These are phyloP conservation scores for Macadamia tetraphylla DNA, from an alignment of 164 flowering plant species.

Conservation along the genomic window DNA sequence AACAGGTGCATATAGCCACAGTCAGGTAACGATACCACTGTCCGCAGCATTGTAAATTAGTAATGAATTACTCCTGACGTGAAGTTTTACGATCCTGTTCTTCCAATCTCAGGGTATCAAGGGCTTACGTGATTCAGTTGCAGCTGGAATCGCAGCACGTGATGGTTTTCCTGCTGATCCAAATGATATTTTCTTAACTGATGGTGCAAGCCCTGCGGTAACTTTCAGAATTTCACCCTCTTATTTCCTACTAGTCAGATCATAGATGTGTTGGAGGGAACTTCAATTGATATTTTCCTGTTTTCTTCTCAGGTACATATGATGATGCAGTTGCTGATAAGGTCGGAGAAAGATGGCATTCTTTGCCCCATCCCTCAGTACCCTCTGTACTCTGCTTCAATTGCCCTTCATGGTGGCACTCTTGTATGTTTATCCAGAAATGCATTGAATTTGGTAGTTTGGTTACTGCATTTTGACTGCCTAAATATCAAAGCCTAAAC, in stretches of 20 bases:
- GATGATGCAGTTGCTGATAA: conserved; percentile 94
- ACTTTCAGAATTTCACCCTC: neutral
- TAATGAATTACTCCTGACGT: neutral
- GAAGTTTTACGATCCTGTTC: neutral
- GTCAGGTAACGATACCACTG: conserved; percentile 53
- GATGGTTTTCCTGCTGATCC: conserved; percentile 92
- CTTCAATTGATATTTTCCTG: neutral
- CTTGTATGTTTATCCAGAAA: conserved; percentile 46
- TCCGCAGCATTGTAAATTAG: neutral
- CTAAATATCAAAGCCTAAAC: no score
- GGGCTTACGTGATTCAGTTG: conserved; percentile 89
- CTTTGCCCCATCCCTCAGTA: conserved; percentile 98
- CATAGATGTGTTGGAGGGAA: neutral
- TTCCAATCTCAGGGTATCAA: conserved; percentile 62
- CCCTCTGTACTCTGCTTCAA: conserved; percentile 97
- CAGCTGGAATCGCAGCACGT: conserved; percentile 93
- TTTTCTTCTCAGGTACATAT: conserved; percentile 68
- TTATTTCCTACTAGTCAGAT: neutral
- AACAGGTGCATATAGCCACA: conserved; percentile 99
- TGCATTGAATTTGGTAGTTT: no score
- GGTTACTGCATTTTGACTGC: no score
- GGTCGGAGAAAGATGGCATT: conserved; percentile 91
- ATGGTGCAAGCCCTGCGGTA: conserved; percentile 99
- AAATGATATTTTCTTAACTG: conserved; percentile 91
- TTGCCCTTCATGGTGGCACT: conserved; percentile 95